Evolutionary conservation across 805 yeast species (phyloP).

Genomic region (Jamesozyma gamospora): DNA sequence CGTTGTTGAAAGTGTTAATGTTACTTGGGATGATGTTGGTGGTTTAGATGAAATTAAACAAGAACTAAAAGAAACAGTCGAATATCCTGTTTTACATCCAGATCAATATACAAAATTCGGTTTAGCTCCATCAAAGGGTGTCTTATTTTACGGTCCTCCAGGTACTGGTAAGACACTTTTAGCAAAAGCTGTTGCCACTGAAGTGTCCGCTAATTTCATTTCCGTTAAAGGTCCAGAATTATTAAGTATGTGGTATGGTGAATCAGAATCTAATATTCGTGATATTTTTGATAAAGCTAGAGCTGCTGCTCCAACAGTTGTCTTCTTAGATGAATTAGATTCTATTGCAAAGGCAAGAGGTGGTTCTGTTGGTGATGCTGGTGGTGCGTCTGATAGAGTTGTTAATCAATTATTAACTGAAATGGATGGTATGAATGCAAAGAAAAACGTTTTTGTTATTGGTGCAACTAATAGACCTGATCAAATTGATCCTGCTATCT

Average conservation of each 20-base stretch:
- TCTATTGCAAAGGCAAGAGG: slow-evolving; percentile 99
- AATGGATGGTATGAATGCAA: slow-evolving; percentile 99
- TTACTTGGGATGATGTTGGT: slow-evolving; percentile 99
- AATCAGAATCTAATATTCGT: slow-evolving; percentile 93
- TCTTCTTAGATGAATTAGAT: slow-evolving; percentile 94
- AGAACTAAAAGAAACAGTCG: slow-evolving; percentile 97
- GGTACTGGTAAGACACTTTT: slow-evolving; percentile 99
- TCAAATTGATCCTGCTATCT: slow-evolving; percentile 95
- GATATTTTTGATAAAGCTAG: slow-evolving; percentile 97
- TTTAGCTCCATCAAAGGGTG: slow-evolving; percentile 96
- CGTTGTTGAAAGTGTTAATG: slow-evolving; percentile 96
- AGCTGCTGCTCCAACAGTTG: slow-evolving; percentile 99
- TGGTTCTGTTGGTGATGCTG: slow-evolving; percentile 89
- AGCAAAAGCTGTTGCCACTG: slow-evolving; percentile 99
- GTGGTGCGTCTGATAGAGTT: slow-evolving; percentile 97
- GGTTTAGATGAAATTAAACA: slow-evolving; percentile 93
- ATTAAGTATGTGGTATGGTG: slow-evolving; percentile 98
- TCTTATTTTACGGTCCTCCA: slow-evolving; percentile 97
- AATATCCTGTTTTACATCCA: slow-evolving; percentile 97
- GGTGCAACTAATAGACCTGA: slow-evolving; percentile 99
- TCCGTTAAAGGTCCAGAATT: slow-evolving; percentile 49
- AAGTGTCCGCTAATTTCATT: slow-evolving; percentile 95
- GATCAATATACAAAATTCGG: slow-evolving; percentile 98
- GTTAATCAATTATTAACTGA: slow-evolving; percentile 94
- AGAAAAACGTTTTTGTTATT: slow-evolving; percentile 95